phyloP scores from a whole-genome alignment of 768 basidiomycete genomes.

The Dentipellis sp. region DNA sequence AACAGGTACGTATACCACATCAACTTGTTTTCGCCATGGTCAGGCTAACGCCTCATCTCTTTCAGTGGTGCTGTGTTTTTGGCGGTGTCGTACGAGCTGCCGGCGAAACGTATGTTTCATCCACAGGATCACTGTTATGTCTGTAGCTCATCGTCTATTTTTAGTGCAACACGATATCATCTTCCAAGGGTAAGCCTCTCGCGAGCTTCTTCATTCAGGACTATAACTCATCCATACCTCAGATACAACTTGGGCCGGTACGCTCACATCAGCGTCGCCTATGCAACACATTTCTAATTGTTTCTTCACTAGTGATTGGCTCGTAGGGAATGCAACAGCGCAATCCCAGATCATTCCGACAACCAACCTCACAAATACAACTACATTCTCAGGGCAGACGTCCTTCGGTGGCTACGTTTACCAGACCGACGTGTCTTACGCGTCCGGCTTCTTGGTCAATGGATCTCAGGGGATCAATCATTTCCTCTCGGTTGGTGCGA shows the following conservation, averaged over 20 bases:
- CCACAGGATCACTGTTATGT: not conserved
- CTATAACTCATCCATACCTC: not conserved
- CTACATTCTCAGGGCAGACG: conserved; percentile 55
- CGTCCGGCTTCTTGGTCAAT: conserved; percentile 63
- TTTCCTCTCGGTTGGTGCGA: conserved; percentile 38
- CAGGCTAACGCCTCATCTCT: not conserved
- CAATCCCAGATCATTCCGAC: conserved; percentile 34
- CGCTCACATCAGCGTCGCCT: conserved; percentile 8
- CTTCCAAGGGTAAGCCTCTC: conserved; percentile 45
- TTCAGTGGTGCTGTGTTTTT: conserved; percentile 64
- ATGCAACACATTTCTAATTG: not conserved
- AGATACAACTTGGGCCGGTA: conserved; percentile 72
- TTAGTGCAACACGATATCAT: conserved; percentile 63
- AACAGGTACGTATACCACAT: conserved; percentile 38
- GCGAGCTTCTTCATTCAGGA: not conserved
- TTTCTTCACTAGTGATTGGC: conserved; percentile 48
- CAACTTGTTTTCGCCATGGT: not conserved
- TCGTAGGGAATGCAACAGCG: conserved; percentile 77
- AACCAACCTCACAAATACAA: conserved; percentile 39
- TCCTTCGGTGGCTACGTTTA: conserved; percentile 65
- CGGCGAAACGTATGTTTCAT: conserved; percentile 41
- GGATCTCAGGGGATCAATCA: conserved; percentile 67
- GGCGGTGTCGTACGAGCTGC: conserved; percentile 66
- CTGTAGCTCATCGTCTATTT: not conserved
- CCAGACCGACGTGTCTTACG: conserved; percentile 55